Base-by-base conservation (phyloP, 2,329 filamentous ascomycete genomes). In the Aspergillus aculeatinus region DNA sequence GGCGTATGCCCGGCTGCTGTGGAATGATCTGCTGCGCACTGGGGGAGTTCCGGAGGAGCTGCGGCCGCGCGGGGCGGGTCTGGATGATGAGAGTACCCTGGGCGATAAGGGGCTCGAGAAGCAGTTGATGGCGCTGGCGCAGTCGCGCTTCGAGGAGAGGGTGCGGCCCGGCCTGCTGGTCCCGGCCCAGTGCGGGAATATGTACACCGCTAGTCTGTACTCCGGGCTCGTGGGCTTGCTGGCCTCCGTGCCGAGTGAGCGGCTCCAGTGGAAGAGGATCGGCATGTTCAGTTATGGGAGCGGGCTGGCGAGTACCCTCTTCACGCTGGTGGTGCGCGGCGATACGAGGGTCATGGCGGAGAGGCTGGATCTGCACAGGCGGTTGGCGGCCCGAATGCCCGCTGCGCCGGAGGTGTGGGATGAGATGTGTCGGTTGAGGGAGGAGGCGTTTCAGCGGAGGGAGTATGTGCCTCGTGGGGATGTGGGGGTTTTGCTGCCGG, bases 21-120 rank as follows among this genome's bases (percentile, higher is more conserved):
- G 95, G 84, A 91, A 94, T 75, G 91, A 95, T 80, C 94, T 89
- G 82, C 83, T 93, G 31, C 80, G 81, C 75, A 83, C 92, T 72
- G 85, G 85, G 61, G 89, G 91, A 65, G 89, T 94, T 35, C 85
- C 91, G 54, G 83, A 88, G 47, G 90, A 93, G 77, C 79, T 94
- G 63, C 86, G 87, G 64, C 27, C 88, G 1, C 21, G 21, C 2
- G 21, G 21, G 91, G 70, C 83, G 95, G 77, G 87, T 89, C 73
- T n/a, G 33, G 16, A 42, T 2, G 94, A 94, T 77, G 81, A 88
- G 72, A 87, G 88, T 78, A 94, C 91, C 2, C 78, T 94, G 69
- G 87, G 85, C 63, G 90, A 95, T 82, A 93, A 92, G 83, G 84
- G 82, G 54, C 85, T 95, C 39, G 91, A 95, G 83, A 95, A 94